A percentile compares a stretch with the other conserved stretches of the same genome.
phyloP scores from a whole-genome alignment of 2,329 filamentous ascomycete genomes.

The Proliferodiscus dingleyae region DNA sequence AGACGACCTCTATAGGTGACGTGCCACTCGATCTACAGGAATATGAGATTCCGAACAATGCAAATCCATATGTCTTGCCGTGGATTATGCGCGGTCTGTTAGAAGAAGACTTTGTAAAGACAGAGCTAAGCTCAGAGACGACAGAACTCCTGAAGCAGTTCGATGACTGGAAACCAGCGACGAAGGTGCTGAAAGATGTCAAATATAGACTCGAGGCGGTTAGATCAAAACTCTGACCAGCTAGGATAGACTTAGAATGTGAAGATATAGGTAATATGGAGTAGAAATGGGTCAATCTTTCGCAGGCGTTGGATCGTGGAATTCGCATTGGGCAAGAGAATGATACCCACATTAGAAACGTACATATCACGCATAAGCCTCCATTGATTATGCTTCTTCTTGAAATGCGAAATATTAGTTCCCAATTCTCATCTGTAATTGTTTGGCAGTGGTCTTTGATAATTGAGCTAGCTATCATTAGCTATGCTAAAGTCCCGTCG shows the following conservation, averaged over 20 bases:
- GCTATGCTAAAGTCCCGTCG: too few relatives aligned
- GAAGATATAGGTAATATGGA: neutral
- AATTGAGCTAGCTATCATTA: too few relatives aligned
- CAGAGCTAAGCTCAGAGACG: conserved; percentile 72
- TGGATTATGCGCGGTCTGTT: conserved; percentile 94
- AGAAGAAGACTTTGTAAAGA: conserved; percentile 87
- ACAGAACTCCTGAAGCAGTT: conserved; percentile 78
- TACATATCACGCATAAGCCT: neutral
- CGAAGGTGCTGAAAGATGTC: conserved; percentile 90
- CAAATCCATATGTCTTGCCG: conserved; percentile 86
- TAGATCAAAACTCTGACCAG: conserved; percentile 63
- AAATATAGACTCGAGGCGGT: conserved; percentile 92
- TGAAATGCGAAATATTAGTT: too few relatives aligned
- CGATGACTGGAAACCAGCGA: conserved; percentile 86
- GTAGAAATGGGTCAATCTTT: neutral
- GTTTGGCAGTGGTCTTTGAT: too few relatives aligned
- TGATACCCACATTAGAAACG: conserved; percentile 1
- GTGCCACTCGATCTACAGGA: conserved; percentile 47
- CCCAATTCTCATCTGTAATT: too few relatives aligned
- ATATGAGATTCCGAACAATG: conserved; percentile 43
- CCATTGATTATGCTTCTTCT: too few relatives aligned
- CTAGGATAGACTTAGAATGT: conserved; percentile 1
- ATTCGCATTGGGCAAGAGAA: neutral
- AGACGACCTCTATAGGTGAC: conserved; percentile 56
- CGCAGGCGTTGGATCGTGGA: conserved; percentile 3